Evolutionary conservation across 2,329 filamentous ascomycete species (phyloP).

Genomic region (Leptodontidium sp.): DNA sequence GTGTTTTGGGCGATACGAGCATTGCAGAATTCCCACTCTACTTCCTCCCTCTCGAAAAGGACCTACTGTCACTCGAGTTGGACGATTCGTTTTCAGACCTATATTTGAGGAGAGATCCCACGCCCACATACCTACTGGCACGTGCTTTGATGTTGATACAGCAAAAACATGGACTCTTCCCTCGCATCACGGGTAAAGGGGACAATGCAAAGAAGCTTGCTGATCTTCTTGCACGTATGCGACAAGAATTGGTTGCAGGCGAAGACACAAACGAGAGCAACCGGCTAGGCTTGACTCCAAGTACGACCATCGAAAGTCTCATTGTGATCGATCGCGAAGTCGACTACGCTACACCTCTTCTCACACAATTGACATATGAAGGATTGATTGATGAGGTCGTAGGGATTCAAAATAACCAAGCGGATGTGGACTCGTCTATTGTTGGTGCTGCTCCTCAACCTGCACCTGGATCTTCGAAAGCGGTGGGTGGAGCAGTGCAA

Average conservation of each 20-base stretch:
- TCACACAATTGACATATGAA: conserved; percentile 97
- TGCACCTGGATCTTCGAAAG: conserved; percentile 60
- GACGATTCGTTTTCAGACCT: conserved; percentile 87
- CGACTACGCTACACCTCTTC: conserved; percentile 88
- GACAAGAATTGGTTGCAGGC: conserved; percentile 84
- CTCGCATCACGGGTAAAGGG: conserved; percentile 92
- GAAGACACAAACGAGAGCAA: conserved; percentile 72
- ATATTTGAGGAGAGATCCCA: conserved; percentile 90
- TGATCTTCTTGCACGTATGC: conserved; percentile 88
- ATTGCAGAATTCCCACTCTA: conserved; percentile 87
- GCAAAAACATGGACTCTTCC: conserved; percentile 90
- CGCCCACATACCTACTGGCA: conserved; percentile 86
- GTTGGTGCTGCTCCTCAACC: conserved; percentile 76
- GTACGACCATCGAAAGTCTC: conserved; percentile 85
- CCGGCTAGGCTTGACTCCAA: conserved; percentile 79
- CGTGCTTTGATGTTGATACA: conserved; percentile 95
- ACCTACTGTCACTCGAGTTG: conserved; percentile 89
- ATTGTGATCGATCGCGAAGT: conserved; percentile 96
- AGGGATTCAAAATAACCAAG: conserved; percentile 89
- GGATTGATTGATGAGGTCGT: conserved; percentile 94
- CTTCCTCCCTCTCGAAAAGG: conserved; percentile 91
- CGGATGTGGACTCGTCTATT: conserved; percentile 90
- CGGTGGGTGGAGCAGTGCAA: conserved; percentile 64
- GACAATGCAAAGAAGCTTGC: conserved; percentile 91
- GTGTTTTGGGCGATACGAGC: conserved; percentile 90